phyloP scores from a whole-genome alignment of 352 stramenopile genomes.

The Phytophthora pluvialis region DNA sequence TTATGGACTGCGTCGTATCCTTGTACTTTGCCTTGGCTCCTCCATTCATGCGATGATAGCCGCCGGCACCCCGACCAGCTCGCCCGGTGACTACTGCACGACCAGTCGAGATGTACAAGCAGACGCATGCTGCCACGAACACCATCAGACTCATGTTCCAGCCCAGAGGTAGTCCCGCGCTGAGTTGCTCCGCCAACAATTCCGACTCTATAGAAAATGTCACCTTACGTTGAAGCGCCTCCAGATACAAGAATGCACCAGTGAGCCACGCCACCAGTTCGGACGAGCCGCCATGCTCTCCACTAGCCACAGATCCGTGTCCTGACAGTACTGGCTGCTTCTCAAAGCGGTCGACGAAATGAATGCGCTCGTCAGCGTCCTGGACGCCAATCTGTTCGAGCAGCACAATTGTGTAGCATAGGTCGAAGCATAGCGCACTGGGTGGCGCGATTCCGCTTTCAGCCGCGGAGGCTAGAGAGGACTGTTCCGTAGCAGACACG shows the following conservation, averaged over 20 bases:
- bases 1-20: constrained; percentile 59
- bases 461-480: constrained; percentile 2
- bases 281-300: constrained; percentile 17
- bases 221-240: constrained; percentile 63
- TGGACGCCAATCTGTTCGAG: constrained; percentile 61
- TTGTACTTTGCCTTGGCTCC: constrained; percentile 47
- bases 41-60: constrained; percentile 49
- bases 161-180: constrained; percentile 70
- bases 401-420: constrained; percentile 71
- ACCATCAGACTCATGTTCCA: constrained; percentile 73
- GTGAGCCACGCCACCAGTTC: constrained; percentile 68
- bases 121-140: constrained; percentile 53
- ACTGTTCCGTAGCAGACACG: background rate
- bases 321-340: constrained; percentile 29
- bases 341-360: constrained; percentile 60
- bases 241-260: constrained; percentile 70
- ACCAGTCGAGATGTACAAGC: constrained; percentile 60
- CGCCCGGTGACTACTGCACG: constrained; percentile 14
- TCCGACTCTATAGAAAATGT: constrained; percentile 68
- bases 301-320: constrained; percentile 7
- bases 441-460: constrained; percentile 25
- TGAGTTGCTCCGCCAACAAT: constrained; percentile 65
- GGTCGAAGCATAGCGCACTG: constrained; percentile 55
- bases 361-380: constrained; percentile 55
- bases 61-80: constrained; percentile 20